phyloP scores from a whole-genome alignment of 1,139 yeast genomes.

The Zygosaccharomyces sapae region DNA sequence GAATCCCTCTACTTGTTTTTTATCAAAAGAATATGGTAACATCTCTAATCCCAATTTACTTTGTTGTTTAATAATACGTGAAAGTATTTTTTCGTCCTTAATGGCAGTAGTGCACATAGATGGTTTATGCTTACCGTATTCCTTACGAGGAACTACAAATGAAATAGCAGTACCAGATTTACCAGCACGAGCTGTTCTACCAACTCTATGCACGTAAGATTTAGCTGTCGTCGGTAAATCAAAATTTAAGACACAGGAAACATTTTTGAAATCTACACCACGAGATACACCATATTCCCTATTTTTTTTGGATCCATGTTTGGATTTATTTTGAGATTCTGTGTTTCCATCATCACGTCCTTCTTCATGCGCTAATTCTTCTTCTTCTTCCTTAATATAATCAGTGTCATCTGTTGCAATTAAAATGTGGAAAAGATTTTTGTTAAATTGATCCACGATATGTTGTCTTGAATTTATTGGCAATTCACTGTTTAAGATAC shows the following conservation, averaged over 20 bases:
- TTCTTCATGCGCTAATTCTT: slow-evolving; percentile 35
- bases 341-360: slow-evolving; percentile 19
- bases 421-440: slow-evolving; percentile 76
- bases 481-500: slow-evolving; percentile 86
- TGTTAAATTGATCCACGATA: slow-evolving; percentile 92
- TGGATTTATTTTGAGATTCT: slow-evolving; percentile 22
- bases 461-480: slow-evolving; percentile 92
- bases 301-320: slow-evolving; percentile 45
- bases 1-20: slow-evolving; percentile 91
- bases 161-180: slow-evolving; percentile 93
- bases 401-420: slow-evolving; percentile 94
- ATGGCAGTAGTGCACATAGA: slow-evolving; percentile 68
- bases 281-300: slow-evolving; percentile 91
- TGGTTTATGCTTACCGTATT: slow-evolving; percentile 84
- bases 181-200: slow-evolving; percentile 98
- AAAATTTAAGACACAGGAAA: slow-evolving; percentile 93
- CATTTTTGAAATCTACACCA: slow-evolving; percentile 95
- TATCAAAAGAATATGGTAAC: slow-evolving; percentile 85
- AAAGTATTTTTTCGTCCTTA: slow-evolving; percentile 80
- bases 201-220: slow-evolving; percentile 89
- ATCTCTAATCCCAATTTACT: slow-evolving; percentile 65
- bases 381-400: slow-evolving; percentile 52
- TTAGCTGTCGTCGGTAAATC: slow-evolving; percentile 89
- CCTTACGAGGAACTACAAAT: slow-evolving; percentile 78
- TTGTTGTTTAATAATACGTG: slow-evolving; percentile 74